Percentiles rank a stretch among this genome's conserved stretches.
Evolutionary conservation across 371 early-diverging fungal species (phyloP).

Genomic region (Phascolomyces articulosus): DNA sequence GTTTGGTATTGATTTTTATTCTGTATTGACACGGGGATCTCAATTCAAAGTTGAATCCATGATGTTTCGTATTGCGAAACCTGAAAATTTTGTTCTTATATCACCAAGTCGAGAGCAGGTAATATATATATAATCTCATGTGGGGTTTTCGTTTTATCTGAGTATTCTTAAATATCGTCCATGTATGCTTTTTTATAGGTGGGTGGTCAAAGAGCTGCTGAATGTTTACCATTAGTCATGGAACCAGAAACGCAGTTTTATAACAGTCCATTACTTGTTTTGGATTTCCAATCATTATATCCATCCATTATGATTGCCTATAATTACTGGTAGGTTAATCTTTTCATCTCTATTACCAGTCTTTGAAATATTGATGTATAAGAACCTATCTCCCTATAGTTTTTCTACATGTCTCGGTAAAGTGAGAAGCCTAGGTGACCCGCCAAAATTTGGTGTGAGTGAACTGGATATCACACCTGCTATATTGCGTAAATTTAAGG

Average conservation of each 20-base stretch:
- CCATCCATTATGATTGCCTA: constrained; percentile 95
- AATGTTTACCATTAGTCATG: constrained; percentile 85
- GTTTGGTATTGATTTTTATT: constrained; percentile 86
- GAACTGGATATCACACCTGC: constrained; percentile 37
- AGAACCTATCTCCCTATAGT: constrained; percentile 30
- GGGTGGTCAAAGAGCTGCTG: constrained; percentile 71
- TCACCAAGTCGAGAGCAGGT: constrained; percentile 73
- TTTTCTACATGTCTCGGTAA: constrained; percentile 87
- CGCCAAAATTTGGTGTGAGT: constrained; percentile 49
- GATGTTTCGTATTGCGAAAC: constrained; percentile 83
- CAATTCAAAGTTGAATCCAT: constrained; percentile 91
- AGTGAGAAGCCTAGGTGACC: constrained; percentile 36
- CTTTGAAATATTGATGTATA: neutral
- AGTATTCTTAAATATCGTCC: neutral
- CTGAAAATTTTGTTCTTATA: constrained; percentile 70
- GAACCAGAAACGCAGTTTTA: constrained; percentile 87
- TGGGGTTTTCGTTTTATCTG: too few species aligned
- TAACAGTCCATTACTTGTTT: constrained; percentile 79
- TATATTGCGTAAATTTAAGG: constrained; percentile 58
- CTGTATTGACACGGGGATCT: constrained; percentile 87
- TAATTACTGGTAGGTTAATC: constrained; percentile 75
- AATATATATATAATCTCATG: neutral
- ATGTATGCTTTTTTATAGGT: constrained; percentile 55
- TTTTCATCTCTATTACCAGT: too few species aligned
- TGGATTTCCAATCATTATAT: constrained; percentile 93